Conservation (phyloP, 1,284 basidiomycete species). For the Fomitopsis palustris region DNA sequence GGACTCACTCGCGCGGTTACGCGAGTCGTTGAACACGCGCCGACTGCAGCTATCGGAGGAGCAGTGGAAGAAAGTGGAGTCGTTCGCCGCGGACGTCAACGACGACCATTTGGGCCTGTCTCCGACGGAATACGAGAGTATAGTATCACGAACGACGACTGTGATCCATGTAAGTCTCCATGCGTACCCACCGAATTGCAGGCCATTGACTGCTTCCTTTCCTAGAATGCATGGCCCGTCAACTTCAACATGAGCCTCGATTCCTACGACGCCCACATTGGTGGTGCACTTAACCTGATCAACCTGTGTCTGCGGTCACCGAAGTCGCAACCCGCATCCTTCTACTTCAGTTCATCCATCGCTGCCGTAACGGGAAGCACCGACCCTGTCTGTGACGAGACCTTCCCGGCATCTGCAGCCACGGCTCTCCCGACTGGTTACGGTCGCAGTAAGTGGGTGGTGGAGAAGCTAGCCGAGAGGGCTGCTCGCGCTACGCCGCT, state of each 20-base stretch:
- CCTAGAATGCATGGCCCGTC: constrained; percentile 46
- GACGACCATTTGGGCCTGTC: constrained; percentile 38
- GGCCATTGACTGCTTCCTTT: not conserved
- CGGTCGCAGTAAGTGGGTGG: constrained; percentile 58
- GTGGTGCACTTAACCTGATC: constrained; percentile 51
- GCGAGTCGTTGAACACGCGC: constrained; percentile 29
- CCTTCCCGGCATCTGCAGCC: constrained; percentile 32
- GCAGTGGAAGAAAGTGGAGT: constrained; percentile 31
- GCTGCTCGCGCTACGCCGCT: constrained; percentile 31
- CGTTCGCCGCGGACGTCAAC: constrained; percentile 42
- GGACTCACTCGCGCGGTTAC: constrained; percentile 34
- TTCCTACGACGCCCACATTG: constrained; percentile 50
- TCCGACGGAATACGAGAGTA: constrained; percentile 31
- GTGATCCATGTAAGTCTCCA: constrained; percentile 45
- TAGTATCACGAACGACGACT: constrained; percentile 35
- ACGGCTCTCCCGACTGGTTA: constrained; percentile 50
- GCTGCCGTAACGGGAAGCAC: constrained; percentile 34
- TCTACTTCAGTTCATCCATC: constrained; percentile 59
- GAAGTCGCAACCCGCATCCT: constrained; percentile 32
- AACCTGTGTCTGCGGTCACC: constrained; percentile 45
- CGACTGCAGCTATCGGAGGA: constrained; percentile 12
- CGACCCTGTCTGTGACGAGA: constrained; percentile 33
- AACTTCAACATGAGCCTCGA: constrained; percentile 43
- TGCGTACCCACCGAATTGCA: not conserved
- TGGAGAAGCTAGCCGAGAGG: constrained; percentile 50